Evolutionary conservation across 768 basidiomycete species (phyloP), one percentile per base, ranked within the genome.

Genomic region (Stropharia rugosoannulata): DNA sequence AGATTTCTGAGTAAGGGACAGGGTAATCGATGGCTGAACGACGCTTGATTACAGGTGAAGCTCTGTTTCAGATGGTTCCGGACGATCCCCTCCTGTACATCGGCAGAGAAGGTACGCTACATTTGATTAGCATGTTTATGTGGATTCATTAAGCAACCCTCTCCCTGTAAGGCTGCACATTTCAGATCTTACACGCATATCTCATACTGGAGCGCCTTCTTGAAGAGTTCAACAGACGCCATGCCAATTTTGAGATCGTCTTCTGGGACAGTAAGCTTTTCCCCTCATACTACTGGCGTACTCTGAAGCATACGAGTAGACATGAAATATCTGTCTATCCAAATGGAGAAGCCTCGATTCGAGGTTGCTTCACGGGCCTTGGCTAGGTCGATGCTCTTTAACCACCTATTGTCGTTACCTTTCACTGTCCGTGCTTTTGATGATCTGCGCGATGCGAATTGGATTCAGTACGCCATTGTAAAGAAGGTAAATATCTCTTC

Each of bases 161-260:
- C 25, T 40, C 53, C 9, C 32, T 38, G 41, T 39, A 55, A 84
- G 85, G 81, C 29, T 67, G 68, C 0, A 79, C 78, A 37, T 86
- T 86, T 58, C 87, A 89, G 65, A 77, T 85, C 46, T 56, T 86
- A 2, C 87, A 89, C 63, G 88, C 86, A 2, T 68, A 79, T 27
- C 74, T 80, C 51, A 66, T 71, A 4, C 68, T 89, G 37, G 87
- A 89, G 61, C 67, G 70, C n/a, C 68, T 76, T 3, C 64, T 89
- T 6, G 52, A 73, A 6, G 74, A 84, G 37, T 79, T 86, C 54
- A 64, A 70, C 13, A 72, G 69, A 27, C 75, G 86, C 12, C 74
- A 72, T 5, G 80, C 81, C 0, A 74, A 76, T 32, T 86, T 88
- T 51, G 84, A 88, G 35, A 69, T 89, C 29, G 80, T 83, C 3